A percentile compares a stretch with the other conserved stretches of the same genome.
Conservation (phyloP, 768 basidiomycete genomes). For the Suillus occidentalis region DNA sequence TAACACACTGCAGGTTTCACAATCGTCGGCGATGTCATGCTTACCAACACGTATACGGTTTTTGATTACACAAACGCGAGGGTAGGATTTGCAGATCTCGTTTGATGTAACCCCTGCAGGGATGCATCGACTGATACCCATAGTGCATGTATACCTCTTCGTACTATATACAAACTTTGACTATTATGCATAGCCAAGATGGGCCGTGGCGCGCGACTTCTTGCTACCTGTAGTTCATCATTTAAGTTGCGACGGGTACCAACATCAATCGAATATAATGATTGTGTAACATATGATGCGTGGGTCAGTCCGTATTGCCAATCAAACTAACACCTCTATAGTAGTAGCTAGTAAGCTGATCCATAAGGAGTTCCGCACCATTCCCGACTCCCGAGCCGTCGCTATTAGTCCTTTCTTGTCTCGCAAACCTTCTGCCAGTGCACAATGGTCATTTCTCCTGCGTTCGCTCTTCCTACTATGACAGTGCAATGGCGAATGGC, state of each 20-base stretch:
- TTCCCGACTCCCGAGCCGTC: too few species aligned
- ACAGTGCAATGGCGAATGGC: too few species aligned
- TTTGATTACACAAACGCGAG: slow-evolving; percentile 28
- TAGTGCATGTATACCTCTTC: not conserved
- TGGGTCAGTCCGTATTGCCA: too few species aligned
- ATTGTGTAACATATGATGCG: too few species aligned
- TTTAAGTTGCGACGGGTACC: not conserved
- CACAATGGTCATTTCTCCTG: too few species aligned
- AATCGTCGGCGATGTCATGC: slow-evolving; percentile 30
- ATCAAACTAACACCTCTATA: too few species aligned
- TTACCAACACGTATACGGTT: slow-evolving; percentile 23
- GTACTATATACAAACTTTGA: not conserved
- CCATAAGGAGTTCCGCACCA: too few species aligned
- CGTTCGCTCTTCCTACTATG: too few species aligned
- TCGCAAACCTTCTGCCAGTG: too few species aligned
- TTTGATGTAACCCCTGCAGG: not conserved
- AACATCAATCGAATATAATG: not conserved
- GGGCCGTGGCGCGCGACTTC: too few species aligned
- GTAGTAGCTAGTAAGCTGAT: too few species aligned
- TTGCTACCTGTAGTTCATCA: not conserved
- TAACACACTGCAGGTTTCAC: slow-evolving; percentile 11
- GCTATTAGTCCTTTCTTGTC: too few species aligned
- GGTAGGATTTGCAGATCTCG: slow-evolving; percentile 39
- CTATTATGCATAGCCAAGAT: not conserved
- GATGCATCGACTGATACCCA: not conserved